Base-by-base conservation (phyloP, 768 basidiomycete genomes). In the Boletus reticuloceps region DNA sequence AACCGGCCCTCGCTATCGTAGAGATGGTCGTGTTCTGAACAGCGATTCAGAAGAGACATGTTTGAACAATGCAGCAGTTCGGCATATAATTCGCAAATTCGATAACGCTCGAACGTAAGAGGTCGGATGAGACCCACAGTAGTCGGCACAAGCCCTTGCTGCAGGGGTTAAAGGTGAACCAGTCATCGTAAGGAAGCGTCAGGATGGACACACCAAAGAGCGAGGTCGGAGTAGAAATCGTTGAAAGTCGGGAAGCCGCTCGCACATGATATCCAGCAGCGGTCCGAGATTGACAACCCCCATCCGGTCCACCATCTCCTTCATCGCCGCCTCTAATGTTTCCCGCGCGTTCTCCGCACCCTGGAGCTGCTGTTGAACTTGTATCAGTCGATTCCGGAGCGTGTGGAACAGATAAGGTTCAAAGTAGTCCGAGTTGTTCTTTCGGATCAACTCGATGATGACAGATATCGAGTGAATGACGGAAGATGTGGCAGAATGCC, bases 371-470 rank as follows among this genome's bases (percentile, higher is more conserved):
- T 93, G 91, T 64, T 93, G 93, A 6, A 94, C 81, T 47, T 86
- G 84, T 59, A 98, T 94, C 36, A 98, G 80, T 44, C 93, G 83
- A 67, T 94, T 94, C 47, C 95, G 85, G 41, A 97, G 75, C 2
- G 91, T 94, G 66, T 97, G 95, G 74, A 97, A 98, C 13, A 98
- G 80, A 70, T 94, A 96, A 6, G 95, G 96, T 73, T 99, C 97
- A 66, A 97, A 95, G 68, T 94, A 98, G 70, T 99, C 96, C 38
- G 95, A 96, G 70, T 98, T 98, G 72, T 98, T 98, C 69, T 98
- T 94, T 50, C 95, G 83, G 61, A 98, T 97, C 39, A 97, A 80
- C 69, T 98, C 96, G 60, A 95, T 89, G 56, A 98, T 78, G 64
- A 98, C 85, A 41, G 88, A 86, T 61, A 95, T 89, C 12, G 91